These are phyloP conservation scores for Acanthamoeba royreba DNA, from an alignment of 208 protist species.

Conservation along the genomic window DNA sequence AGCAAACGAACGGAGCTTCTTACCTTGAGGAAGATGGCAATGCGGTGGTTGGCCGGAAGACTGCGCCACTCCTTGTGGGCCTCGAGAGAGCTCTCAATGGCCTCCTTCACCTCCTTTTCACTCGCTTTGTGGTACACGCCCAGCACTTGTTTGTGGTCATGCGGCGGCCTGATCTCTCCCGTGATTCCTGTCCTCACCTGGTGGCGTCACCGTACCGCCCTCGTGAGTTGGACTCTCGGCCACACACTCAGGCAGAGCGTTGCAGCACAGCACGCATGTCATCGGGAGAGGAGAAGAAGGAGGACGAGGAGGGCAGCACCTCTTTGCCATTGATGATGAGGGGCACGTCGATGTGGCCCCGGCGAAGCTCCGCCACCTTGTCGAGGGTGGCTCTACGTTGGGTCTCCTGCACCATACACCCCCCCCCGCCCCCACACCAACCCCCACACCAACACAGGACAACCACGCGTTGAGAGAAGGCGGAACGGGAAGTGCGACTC, in stretches of 20 bases:
- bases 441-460: background rate
- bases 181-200: background rate
- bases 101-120: constrained; percentile 83
- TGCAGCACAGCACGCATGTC: background rate
- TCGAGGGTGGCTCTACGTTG: background rate
- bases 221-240: too few relatives aligned
- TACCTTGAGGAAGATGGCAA: constrained; percentile 92
- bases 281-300: too few relatives aligned
- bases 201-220: too few relatives aligned
- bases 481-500: too few relatives aligned
- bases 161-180: background rate
- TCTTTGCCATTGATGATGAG: constrained; percentile 20
- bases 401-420: background rate
- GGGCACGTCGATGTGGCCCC: background rate
- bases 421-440: too few relatives aligned
- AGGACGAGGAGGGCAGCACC: too few relatives aligned
- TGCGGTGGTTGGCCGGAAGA: constrained; percentile 87
- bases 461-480: background rate
- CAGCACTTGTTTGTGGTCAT: background rate
- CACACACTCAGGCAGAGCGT: background rate
- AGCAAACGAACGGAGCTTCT: too few relatives aligned
- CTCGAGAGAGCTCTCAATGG: constrained; percentile 85
- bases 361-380: background rate
- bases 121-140: constrained; percentile 1
- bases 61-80: constrained; percentile 77